Conservation (phyloP, 2,329 filamentous ascomycete genomes). For the Hortaea werneckii region DNA sequence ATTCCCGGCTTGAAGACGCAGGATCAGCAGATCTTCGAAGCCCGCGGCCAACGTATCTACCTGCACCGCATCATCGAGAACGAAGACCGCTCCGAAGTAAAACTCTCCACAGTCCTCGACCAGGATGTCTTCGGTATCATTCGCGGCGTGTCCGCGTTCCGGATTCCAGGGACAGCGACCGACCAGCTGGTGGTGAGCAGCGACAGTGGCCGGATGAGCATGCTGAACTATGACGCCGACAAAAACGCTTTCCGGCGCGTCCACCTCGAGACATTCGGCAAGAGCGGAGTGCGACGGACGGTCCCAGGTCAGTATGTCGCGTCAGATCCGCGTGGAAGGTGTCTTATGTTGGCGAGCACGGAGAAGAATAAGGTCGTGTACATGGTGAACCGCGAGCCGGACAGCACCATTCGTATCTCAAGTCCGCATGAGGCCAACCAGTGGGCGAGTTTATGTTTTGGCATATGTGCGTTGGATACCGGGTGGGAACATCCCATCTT, state of each 20-base stretch:
- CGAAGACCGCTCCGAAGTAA: slow-evolving; percentile 53
- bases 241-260: slow-evolving; percentile 81
- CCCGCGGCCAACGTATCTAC: slow-evolving; percentile 78
- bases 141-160: slow-evolving; percentile 75
- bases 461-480: slow-evolving; percentile 79
- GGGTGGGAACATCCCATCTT: slow-evolving; percentile 97
- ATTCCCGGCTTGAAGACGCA: slow-evolving; percentile 61
- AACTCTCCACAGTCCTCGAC: slow-evolving; percentile 74
- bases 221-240: slow-evolving; percentile 80
- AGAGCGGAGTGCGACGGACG: slow-evolving; percentile 87
- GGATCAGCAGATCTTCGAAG: slow-evolving; percentile 94
- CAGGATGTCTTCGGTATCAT: slow-evolving; percentile 97
- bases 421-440: slow-evolving; percentile 95
- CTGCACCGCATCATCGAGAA: slow-evolving; percentile 67
- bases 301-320: slow-evolving; percentile 94
- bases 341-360: slow-evolving; percentile 82
- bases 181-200: slow-evolving; percentile 94
- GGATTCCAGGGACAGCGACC: slow-evolving; percentile 78
- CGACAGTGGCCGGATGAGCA: slow-evolving; percentile 89
- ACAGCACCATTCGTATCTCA: slow-evolving; percentile 91
- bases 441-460: slow-evolving; percentile 79
- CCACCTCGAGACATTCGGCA: slow-evolving; percentile 95
- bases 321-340: slow-evolving; percentile 88
- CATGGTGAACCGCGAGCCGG: slow-evolving; percentile 87
- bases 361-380: slow-evolving; percentile 99